Percentiles rank a stretch among this genome's conserved stretches.
These are phyloP conservation scores for Pythium apleroticum DNA, from an alignment of 352 stramenopile species.

Conservation along the genomic window DNA sequence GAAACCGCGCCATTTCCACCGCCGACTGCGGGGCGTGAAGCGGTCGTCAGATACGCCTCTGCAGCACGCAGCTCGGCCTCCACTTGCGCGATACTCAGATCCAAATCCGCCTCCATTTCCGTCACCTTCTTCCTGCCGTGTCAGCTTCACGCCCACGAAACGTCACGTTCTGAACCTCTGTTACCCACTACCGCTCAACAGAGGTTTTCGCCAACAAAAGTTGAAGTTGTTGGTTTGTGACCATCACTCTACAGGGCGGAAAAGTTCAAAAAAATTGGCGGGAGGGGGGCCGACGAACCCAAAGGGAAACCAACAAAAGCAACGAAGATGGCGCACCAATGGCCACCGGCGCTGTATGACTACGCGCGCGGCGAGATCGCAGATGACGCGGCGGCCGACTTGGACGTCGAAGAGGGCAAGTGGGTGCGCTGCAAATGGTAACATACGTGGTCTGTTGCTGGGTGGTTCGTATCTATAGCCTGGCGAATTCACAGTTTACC, in stretches of 20 bases:
- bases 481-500: not conserved
- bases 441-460: not conserved
- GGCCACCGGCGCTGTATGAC: constrained; percentile 52
- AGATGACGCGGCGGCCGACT: constrained; percentile 34
- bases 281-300: not conserved
- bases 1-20: not conserved
- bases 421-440: constrained; percentile 51
- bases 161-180: constrained; percentile 14
- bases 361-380: constrained; percentile 39
- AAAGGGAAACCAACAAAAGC: not conserved
- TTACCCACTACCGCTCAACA: constrained; percentile 1
- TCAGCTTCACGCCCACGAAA: constrained; percentile 10
- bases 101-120: constrained; percentile 12
- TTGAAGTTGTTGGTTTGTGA: constrained; percentile 37
- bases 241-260: constrained; percentile 42
- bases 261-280: constrained; percentile 5
- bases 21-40: not conserved
- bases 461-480: not conserved
- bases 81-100: constrained; percentile 55
- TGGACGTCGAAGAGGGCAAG: constrained; percentile 42
- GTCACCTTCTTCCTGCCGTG: not conserved
- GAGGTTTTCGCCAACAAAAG: constrained; percentile 14
- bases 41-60: constrained; percentile 51
- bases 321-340: constrained; percentile 19
- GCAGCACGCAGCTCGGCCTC: constrained; percentile 65